These are phyloP conservation scores for Taxillus chinensis DNA, from an alignment of 164 flowering plant species.

Conservation along the genomic window DNA sequence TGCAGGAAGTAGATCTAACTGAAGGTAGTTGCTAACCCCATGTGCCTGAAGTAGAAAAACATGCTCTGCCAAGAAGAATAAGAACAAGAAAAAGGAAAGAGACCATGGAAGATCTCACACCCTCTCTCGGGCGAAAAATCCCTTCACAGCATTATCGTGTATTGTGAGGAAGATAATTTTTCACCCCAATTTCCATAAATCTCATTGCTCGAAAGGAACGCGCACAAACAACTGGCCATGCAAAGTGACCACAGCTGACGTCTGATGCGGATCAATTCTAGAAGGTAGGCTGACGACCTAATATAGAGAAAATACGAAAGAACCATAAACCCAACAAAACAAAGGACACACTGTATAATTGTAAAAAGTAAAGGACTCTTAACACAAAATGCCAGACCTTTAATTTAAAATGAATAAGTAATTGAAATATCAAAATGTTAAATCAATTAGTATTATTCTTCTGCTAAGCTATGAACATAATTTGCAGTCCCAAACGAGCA, in stretches of 20 bases:
- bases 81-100: too few relatives aligned
- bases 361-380: too few relatives aligned
- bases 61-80: too few relatives aligned
- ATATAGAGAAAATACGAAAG: slow-evolving; percentile 1
- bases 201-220: slow-evolving; percentile 76
- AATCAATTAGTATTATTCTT: too few relatives aligned
- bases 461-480: too few relatives aligned
- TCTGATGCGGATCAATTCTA: slow-evolving; percentile 92
- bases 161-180: slow-evolving; percentile 18
- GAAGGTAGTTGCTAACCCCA: too few relatives aligned
- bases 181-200: slow-evolving; percentile 10
- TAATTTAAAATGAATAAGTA: not conserved
- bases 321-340: not conserved
- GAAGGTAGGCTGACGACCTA: slow-evolving; percentile 83
- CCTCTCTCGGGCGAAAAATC: too few relatives aligned
- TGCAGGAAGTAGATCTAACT: too few relatives aligned
- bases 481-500: too few relatives aligned
- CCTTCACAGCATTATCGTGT: not conserved
- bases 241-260: slow-evolving; percentile 90
- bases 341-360: not conserved
- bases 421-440: too few relatives aligned
- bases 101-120: too few relatives aligned
- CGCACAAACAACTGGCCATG: slow-evolving; percentile 94
- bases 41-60: too few relatives aligned
- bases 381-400: not conserved